A percentile compares a stretch with the other conserved stretches of the same genome.
Conservation (phyloP, 2,329 filamentous ascomycete genomes). For the Fusarium protoensiforme region DNA sequence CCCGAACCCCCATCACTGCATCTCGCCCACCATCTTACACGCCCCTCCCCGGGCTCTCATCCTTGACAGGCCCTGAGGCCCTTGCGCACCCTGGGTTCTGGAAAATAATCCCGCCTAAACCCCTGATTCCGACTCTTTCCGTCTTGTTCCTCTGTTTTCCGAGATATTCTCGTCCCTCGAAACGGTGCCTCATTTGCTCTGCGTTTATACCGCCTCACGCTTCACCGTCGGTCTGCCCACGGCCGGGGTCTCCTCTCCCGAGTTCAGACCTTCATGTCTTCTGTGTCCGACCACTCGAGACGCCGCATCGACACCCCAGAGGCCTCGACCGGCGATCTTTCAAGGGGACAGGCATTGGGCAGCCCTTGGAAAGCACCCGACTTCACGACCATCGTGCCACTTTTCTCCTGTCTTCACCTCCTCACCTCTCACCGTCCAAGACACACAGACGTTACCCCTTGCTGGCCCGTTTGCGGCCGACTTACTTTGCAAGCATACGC, state of each 20-base stretch:
- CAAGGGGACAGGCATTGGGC: constrained; percentile 6
- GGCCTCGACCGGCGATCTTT: constrained; percentile 9
- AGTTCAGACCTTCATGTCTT: constrained; percentile 12
- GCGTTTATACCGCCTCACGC: constrained; percentile 20
- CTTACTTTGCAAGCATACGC: not conserved
- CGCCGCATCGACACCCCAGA: constrained; percentile 4
- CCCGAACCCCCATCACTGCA: constrained; percentile 14
- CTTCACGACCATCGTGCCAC: constrained; percentile 29
- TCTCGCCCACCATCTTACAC: constrained; percentile 12
- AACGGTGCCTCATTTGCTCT: constrained; percentile 5
- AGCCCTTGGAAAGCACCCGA: constrained; percentile 20
- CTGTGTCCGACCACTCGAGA: constrained; percentile 16
- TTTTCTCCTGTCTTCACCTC: constrained; percentile 7
- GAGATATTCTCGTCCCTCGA: constrained; percentile 21
- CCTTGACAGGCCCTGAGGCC: not conserved
- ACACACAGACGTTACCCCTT: not conserved
- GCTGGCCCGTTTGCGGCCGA: not conserved
- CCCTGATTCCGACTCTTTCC: constrained; percentile 32
- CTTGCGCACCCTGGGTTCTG: not conserved
- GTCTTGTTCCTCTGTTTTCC: constrained; percentile 20
- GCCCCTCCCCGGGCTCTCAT: constrained; percentile 12
- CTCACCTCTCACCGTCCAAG: not conserved
- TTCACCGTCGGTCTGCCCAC: constrained; percentile 38
- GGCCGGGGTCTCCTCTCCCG: constrained; percentile 10
- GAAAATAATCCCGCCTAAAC: constrained; percentile 5